These are phyloP conservation scores for Aurifilum marmelostoma DNA, from an alignment of 2,329 filamentous ascomycete genomes.

Conservation along the genomic window DNA sequence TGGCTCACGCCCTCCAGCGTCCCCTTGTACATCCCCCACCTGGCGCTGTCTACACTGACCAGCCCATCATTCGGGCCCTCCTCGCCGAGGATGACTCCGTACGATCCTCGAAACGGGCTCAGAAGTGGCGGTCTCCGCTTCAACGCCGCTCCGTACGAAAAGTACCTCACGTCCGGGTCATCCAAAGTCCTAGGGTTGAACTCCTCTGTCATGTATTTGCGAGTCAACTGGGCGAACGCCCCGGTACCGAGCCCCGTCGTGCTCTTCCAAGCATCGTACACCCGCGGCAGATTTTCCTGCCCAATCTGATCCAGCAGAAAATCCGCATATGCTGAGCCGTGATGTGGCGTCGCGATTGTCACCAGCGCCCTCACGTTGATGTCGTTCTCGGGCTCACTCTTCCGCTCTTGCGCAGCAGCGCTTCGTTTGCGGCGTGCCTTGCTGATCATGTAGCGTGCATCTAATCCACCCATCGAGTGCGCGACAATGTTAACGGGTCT, in stretches of 20 bases:
- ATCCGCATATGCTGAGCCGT: constrained; percentile 60
- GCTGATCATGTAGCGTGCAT: constrained; percentile 68
- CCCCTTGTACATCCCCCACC: constrained; percentile 67
- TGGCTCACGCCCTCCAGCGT: constrained; percentile 66
- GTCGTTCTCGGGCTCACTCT: constrained; percentile 32
- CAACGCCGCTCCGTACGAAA: constrained; percentile 63
- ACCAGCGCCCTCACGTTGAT: constrained; percentile 55
- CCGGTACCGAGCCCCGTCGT: constrained; percentile 59
- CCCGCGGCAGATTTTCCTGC: constrained; percentile 54
- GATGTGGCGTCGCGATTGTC: constrained; percentile 59
- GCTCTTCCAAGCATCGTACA: constrained; percentile 54
- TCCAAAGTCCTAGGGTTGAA: constrained; percentile 64
- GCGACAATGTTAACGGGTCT: constrained; percentile 75
- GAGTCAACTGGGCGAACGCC: constrained; percentile 65
- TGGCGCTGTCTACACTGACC: constrained; percentile 66
- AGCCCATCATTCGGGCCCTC: constrained; percentile 69
- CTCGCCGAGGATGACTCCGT: constrained; percentile 50
- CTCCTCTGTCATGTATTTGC: constrained; percentile 57
- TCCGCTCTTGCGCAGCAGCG: constrained; percentile 13
- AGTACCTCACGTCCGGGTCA: constrained; percentile 57
- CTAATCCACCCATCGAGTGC: constrained; percentile 70
- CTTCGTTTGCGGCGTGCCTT: constrained; percentile 47
- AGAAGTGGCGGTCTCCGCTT: constrained; percentile 57
- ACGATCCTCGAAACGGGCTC: constrained; percentile 64
- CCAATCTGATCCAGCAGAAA: constrained; percentile 53